Base-by-base conservation (phyloP, 2,329 filamentous ascomycete species). In the Xylariaceae sp. region DNA sequence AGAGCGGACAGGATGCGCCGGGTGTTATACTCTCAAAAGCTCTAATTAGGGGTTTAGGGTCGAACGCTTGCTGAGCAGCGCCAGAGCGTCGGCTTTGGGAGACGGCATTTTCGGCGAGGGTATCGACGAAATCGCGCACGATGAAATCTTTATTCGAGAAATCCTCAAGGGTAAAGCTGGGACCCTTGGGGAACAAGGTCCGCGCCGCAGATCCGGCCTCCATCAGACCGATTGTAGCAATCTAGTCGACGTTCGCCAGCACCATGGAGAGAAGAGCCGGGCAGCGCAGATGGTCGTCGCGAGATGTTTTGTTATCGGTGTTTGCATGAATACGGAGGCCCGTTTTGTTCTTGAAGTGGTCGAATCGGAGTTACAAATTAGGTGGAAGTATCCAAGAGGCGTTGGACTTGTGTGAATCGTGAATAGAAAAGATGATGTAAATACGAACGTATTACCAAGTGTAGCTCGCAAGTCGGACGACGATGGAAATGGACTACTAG, bases 121-220 rank as follows among this genome's bases (percentile, higher is more conserved):
- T 84, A 70, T 99, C 95, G 65, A 99, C 86, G 70, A 99, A 99
- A 74, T 99, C 94, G 67, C 95, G 91, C 62, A 97, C 92, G 60
- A 97, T 96, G 68, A 97, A 99, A 74, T 97, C 94, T 66, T 88
- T 88, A 70, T 80, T 88, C 54, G 89, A 89, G 72, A 91, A 90
- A 74, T 91, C 91, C 44, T 96, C 89, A 58, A 97, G 79, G 7
- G 85, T 89, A 75, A 96, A 96, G 70, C 80, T 87, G 57, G 89
- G 89, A 40, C 86, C 88, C 71, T 84, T 84, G 54, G 87, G 86
- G 69, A 89, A 92, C 68, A 91, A 79, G 62, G 84, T 79, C 73
- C 85, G 80, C 64, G 82, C 79, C 57, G 77, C 77, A 58, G 73
- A 74, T 55, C 68, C 69, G 56, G 72, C 71, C 68, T 76, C 73